Percentiles rank a stretch among this genome's conserved stretches.
Evolutionary conservation across 768 basidiomycete species (phyloP).

Genomic region (Serendipita sp.): DNA sequence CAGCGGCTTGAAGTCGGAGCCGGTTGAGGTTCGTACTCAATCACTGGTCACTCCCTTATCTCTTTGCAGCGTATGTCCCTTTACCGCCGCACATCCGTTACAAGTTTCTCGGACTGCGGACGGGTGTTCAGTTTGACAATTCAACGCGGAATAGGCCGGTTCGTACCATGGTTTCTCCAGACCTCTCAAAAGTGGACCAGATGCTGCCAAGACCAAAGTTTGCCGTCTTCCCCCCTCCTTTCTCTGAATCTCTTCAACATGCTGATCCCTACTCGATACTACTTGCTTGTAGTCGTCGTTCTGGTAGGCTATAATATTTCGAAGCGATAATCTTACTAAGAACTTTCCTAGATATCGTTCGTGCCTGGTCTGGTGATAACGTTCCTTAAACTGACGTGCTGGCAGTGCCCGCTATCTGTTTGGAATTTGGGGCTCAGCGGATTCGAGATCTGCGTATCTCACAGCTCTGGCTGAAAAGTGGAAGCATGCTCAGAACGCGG

Average conservation of each 20-base stretch:
- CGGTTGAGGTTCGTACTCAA: not conserved
- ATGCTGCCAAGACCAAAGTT: not conserved
- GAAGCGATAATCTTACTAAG: not conserved
- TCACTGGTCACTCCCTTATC: not conserved
- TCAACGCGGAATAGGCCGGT: not conserved
- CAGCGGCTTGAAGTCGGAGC: not conserved
- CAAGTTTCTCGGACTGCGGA: not conserved
- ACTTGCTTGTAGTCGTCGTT: not conserved
- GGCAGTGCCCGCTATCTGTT: not conserved
- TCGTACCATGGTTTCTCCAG: constrained; percentile 1
- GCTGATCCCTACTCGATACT: not conserved
- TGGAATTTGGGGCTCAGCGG: not conserved
- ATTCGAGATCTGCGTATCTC: not conserved
- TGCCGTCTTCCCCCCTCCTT: no score
- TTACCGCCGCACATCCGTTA: not conserved
- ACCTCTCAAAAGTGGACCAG: not conserved
- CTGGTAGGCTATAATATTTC: not conserved
- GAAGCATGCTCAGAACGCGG: not conserved
- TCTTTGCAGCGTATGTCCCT: not conserved
- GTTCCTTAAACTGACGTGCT: not conserved
- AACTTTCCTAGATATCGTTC: not conserved
- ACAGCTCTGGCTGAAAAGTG: not conserved
- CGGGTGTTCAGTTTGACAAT: not conserved
- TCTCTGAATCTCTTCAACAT: not conserved
- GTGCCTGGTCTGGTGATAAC: not conserved